Base-by-base conservation (phyloP, 2,329 filamentous ascomycete species). In the Alternaria gansuensis region DNA sequence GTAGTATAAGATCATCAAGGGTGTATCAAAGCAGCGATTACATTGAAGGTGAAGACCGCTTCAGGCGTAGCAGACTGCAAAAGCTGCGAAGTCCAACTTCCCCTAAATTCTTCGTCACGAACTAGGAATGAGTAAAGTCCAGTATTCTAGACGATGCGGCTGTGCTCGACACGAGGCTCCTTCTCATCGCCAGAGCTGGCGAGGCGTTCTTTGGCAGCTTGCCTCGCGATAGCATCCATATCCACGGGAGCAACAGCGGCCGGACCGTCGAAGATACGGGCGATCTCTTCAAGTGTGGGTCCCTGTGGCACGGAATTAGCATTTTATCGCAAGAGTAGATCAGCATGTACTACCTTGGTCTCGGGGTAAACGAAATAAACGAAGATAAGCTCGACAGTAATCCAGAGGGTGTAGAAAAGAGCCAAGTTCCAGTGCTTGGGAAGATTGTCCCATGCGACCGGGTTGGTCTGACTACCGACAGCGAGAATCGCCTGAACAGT, bases 231-330 rank as follows among this genome's bases (percentile, higher is more conserved):
- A 13, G 65, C 62, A 31, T 67, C 61, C 52, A 73, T 59, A 45
- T 68, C 59, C 28, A 72, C 56, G 13, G 71, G 64, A 6, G 70
- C 70, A 56, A 75, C 73, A 17, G 84, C 85, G 28, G 82, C 79
- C 13, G 86, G 82, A 21, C 87, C 88, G 64, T 91, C 88, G 67
- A 91, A 90, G 72, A 90, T 89, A 65, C 84, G 84, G 51, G 87
- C 85, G 63, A 90, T 84, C 73, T 90, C 87, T 73, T 90, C 88
- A 0, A 91, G 85, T 2, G 88, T 90, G 0, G 87, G 87, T 2
- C 88, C 88, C 70, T 55, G 5, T n/a, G 7, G 11, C n/a, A 28
- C 17, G n/a, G 8, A 5, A 34, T 54, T 26, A 50, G 43, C 10
- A 48, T 26, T 21, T 4, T 37, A 17, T 23, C 31, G 33, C 8